Evolutionary conservation across 1,284 basidiomycete genomes (phyloP), one percentile per base, ranked within the genome.

Genomic region (Ustilago tritici): DNA sequence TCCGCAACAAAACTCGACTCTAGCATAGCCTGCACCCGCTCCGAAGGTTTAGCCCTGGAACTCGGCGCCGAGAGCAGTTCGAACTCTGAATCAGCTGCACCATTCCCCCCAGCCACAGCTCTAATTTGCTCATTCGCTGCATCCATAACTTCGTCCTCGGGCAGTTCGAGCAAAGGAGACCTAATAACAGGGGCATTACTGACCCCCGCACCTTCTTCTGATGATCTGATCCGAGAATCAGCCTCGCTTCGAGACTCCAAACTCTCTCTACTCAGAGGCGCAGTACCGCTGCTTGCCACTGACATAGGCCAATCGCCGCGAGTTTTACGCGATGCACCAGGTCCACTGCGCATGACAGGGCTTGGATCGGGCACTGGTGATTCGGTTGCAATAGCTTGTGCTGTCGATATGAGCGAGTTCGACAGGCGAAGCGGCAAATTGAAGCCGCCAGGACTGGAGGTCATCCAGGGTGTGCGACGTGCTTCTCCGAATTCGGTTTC

Each of bases 231-330:
- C 4, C 72, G 67, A 4, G 60, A 32, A 14, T 75, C 72, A 9
- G 43, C 56, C 19, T 69, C 66, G 19, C 35, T 15, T 19, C 58
- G 64, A 17, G 52, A 50, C 41, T 70, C 68, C 3, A 65, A 34
- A 41, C 68, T 71, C 43, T 56, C 68, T 19, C 65, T 52, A 47
- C 61, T 63, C 4, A 19, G 46, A 3, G 56, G 56, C 43, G 34
- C 35, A 2, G 67, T 75, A 28, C 60, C 68, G 19, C 66, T 71
- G 56, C 74, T 76, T 0, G 61, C 68, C 23, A 76, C 60, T 2
- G 74, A 76, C 59, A 65, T 68, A 19, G 74, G 74, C 74, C 74
- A 76, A 34, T 76, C 74, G 10, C 74, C 69, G 41, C 62, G 49
- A 19, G 56, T 28, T 5, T 62, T 67, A 15, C 73, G 73, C 17